Evolutionary conservation across 176 grass and related monocot species (phyloP).

Genomic region (Cenchrus americanus): DNA sequence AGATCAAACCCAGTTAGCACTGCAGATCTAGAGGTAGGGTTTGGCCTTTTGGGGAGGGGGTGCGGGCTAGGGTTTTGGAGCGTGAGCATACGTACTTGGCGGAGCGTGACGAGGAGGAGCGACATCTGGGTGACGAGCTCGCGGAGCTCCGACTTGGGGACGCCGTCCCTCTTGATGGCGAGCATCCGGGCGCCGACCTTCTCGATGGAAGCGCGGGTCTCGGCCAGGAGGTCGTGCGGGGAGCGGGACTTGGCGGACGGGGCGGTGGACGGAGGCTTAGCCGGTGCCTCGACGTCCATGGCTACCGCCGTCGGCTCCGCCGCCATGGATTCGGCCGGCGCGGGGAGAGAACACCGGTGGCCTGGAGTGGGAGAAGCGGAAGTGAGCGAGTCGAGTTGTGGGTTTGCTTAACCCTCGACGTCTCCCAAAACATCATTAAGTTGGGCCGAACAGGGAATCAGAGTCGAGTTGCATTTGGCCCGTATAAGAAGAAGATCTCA

Average conservation of each 20-base stretch:
- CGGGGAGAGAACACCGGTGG: neutral
- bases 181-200: slow-evolving; percentile 77
- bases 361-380: neutral
- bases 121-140: slow-evolving; percentile 95
- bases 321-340: slow-evolving; percentile 34
- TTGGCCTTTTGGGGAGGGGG: neutral
- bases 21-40: slow-evolving; percentile 38
- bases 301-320: slow-evolving; percentile 41
- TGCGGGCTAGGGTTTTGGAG: slow-evolving; percentile 29
- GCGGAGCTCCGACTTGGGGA: slow-evolving; percentile 77
- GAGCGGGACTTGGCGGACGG: slow-evolving; percentile 22
- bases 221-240: slow-evolving; percentile 64
- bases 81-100: slow-evolving; percentile 46
- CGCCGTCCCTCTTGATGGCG: slow-evolving; percentile 74
- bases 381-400: slow-evolving; percentile 11
- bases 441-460: neutral
- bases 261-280: neutral
- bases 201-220: slow-evolving; percentile 74
- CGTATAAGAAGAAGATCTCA: neutral
- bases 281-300: slow-evolving; percentile 63
- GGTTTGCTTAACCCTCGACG: neutral
- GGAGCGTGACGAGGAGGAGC: slow-evolving; percentile 87
- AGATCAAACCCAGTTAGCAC: neutral
- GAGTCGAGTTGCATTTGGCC: neutral
- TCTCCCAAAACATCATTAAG: neutral